These are phyloP conservation scores for Neurospora terricola DNA, from an alignment of 495 filamentous ascomycete genomes.

Conservation along the genomic window DNA sequence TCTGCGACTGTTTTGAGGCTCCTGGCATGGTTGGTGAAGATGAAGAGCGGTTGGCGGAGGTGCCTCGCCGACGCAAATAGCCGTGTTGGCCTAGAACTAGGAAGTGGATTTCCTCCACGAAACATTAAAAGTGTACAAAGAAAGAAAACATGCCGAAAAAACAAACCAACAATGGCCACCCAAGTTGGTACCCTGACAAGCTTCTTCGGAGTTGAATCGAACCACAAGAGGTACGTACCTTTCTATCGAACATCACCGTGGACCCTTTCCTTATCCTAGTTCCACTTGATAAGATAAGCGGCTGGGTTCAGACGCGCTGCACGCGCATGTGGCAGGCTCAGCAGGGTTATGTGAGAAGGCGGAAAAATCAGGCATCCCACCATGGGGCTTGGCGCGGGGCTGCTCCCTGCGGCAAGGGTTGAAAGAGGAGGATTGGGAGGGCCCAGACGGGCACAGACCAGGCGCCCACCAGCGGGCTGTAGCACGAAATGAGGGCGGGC, in stretches of 20 bases:
- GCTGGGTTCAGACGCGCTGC: neutral
- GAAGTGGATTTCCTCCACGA: neutral
- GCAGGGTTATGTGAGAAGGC: neutral
- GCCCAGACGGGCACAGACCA: conserved; percentile 9
- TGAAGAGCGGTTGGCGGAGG: neutral
- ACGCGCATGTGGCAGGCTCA: neutral
- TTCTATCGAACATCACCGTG: neutral
- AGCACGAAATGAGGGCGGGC: conserved; percentile 15
- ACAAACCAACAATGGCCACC: neutral
- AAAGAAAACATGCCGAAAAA: neutral
- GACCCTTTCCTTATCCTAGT: neutral
- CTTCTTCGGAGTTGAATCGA: neutral
- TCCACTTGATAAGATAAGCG: neutral
- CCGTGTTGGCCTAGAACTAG: neutral
- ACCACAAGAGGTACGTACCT: neutral
- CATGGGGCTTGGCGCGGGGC: conserved; percentile 5
- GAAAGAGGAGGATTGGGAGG: conserved; percentile 1
- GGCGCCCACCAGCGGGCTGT: conserved; percentile 3
- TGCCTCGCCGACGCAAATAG: neutral
- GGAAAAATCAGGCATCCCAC: conserved; percentile 4
- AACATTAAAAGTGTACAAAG: neutral
- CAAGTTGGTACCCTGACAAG: neutral
- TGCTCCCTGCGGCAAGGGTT: conserved; percentile 4
- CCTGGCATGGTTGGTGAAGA: neutral
- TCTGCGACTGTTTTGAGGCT: neutral